These are phyloP conservation scores for Aspergillus haitiensis DNA, from an alignment of 495 filamentous ascomycete species.

Conservation along the genomic window DNA sequence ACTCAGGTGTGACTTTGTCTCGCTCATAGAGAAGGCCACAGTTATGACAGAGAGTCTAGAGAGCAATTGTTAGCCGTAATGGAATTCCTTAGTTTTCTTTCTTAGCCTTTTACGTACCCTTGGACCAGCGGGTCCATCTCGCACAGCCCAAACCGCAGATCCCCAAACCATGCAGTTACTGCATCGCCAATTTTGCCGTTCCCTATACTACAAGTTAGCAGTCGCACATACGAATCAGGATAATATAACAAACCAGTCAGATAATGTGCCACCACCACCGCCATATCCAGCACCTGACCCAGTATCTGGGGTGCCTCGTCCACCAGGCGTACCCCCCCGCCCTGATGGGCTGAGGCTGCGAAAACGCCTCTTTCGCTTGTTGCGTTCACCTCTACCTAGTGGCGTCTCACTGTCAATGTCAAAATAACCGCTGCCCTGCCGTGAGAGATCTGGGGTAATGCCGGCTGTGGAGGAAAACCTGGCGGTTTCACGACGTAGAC, in stretches of 20 bases:
- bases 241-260: constrained; percentile 58
- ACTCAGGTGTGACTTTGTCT: constrained; percentile 78
- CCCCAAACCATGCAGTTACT: constrained; percentile 88
- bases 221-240: constrained; percentile 7
- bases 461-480: constrained; percentile 83
- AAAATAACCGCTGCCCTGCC: constrained; percentile 57
- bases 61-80: constrained; percentile 17
- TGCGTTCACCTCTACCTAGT: constrained; percentile 84
- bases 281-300: constrained; percentile 62
- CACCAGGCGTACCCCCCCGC: constrained; percentile 66
- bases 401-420: constrained; percentile 63
- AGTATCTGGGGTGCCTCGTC: constrained; percentile 73
- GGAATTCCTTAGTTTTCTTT: not conserved
- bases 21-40: constrained; percentile 89
- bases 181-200: constrained; percentile 86
- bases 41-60: constrained; percentile 87
- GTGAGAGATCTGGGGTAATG: constrained; percentile 63
- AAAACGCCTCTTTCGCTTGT: constrained; percentile 91
- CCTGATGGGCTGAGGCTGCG: constrained; percentile 78
- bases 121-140: constrained; percentile 83
- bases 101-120: constrained; percentile 59
- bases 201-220: constrained; percentile 44
- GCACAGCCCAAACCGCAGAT: constrained; percentile 86
- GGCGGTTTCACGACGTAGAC: constrained; percentile 86
- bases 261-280: constrained; percentile 68